Evolutionary conservation across 139 green algal genomes (phyloP).

Genomic region (Micractinium conductrix): DNA sequence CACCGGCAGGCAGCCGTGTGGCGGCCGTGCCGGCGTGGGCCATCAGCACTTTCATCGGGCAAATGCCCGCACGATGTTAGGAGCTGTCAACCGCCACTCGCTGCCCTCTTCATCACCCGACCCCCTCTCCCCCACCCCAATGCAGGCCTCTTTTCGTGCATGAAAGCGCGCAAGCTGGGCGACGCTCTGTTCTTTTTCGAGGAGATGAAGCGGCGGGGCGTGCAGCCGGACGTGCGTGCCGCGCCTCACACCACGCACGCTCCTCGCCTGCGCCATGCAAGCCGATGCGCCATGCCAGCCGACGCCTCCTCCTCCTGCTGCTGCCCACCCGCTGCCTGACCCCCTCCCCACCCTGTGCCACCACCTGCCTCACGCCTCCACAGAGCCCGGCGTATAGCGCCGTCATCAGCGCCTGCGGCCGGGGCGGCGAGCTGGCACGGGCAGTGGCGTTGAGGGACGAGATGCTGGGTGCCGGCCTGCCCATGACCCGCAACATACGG

Average conservation of each 20-base stretch:
- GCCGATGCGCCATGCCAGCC: too few relatives aligned
- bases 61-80: too few relatives aligned
- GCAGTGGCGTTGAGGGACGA: constrained; percentile 21
- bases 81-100: too few relatives aligned
- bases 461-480: constrained; percentile 16
- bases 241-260: too few relatives aligned
- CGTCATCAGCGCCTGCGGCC: constrained; percentile 37
- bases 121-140: neutral
- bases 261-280: too few relatives aligned
- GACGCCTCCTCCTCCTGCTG: neutral
- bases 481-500: constrained; percentile 16
- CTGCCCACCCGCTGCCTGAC: neutral
- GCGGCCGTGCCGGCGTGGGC: too few relatives aligned
- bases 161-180: constrained; percentile 37
- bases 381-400: constrained; percentile 9
- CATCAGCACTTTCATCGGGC: too few relatives aligned
- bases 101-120: neutral
- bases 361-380: neutral
- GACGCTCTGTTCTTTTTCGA: constrained; percentile 42
- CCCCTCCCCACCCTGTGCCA: neutral
- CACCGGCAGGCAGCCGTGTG: too few relatives aligned
- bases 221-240: constrained; percentile 34
- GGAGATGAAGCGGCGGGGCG: constrained; percentile 35
- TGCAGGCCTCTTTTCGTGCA: constrained; percentile 33
- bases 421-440: constrained; percentile 2